These are phyloP conservation scores for Botrytis pseudocinerea DNA, from an alignment of 2,329 filamentous ascomycete genomes.

Conservation along the genomic window DNA sequence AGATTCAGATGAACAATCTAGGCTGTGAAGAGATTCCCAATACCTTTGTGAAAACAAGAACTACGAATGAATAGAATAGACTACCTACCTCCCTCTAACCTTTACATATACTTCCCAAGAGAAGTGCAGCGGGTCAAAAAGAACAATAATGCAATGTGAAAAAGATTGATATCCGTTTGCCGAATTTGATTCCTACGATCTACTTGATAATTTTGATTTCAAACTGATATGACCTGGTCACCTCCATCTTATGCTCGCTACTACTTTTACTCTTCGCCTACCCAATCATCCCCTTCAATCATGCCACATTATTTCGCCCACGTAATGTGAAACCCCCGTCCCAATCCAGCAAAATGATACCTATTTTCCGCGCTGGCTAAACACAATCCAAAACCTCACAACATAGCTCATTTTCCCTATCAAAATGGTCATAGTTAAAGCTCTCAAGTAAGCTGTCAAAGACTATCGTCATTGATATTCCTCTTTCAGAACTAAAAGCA, in stretches of 20 bases:
- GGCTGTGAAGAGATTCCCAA: neutral
- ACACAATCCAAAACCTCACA: neutral
- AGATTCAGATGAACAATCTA: too few species aligned
- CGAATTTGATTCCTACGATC: neutral
- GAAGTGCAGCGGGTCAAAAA: neutral
- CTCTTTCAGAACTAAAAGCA: neutral
- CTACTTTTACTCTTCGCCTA: neutral
- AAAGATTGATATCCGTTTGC: neutral
- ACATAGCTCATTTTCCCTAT: accelerated
- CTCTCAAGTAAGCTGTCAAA: neutral
- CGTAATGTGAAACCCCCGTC: accelerated
- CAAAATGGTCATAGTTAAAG: neutral
- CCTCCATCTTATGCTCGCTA: neutral
- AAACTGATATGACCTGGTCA: neutral
- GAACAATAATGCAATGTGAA: neutral
- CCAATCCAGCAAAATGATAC: accelerated
- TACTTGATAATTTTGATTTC: neutral
- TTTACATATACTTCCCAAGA: neutral
- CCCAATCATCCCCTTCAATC: neutral
- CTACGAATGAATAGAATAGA: neutral
- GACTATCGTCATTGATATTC: neutral
- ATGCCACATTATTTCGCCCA: accelerated
- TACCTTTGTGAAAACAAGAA: neutral
- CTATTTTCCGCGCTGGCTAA: neutral
- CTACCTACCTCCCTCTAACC: neutral